Base-by-base conservation (phyloP, 177 flowering plant species). In the Vitis hybrid region DNA sequence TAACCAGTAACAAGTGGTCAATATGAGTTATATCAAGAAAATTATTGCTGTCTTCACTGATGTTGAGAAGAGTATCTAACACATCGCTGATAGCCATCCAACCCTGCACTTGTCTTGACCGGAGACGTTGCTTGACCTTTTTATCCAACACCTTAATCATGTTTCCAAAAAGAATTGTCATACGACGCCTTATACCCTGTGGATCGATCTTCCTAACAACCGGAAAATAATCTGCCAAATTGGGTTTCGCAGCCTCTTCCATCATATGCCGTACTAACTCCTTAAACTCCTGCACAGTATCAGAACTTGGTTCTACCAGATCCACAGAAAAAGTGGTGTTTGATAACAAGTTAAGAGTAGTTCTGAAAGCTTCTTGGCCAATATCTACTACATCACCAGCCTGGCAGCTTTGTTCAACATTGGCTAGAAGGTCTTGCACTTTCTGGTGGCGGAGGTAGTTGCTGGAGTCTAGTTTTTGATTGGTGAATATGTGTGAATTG, bases 301-400 rank as follows among this genome's bases (percentile, higher is more conserved):
- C 79, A 1, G 81, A 68, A 50, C n/a, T 68, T 2, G 76, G 74
- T 48, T 80, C 79, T 5, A 74, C 70, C 70, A 86, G 53, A 68
- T 86, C 87, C 39, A 62, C 50, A 26, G 89, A 86, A 39, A 86
- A 79, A 13, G 82, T 45, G 1, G 80, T 79, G 72, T 71, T 82
- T 0, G 84, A 82, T 49, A 86, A 1, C 50, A 81, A 19, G 56
- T 78, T 84, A 11, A 86, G 69, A 0, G 77, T 22, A 3, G 86
- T 74, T 29, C 6, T 71, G 59, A 84, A 86, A 10, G 80, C 82
- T 3, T 76, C 85, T 12, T 65, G 73, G 16, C 85, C 85, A 31
- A 86, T 69, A 16, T 78, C 70, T 1, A 86, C 68, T 10, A 82
- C 77, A 3, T 12, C 53, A 10, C 82, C 85, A 0, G 5, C 45